Evolutionary conservation across 805 yeast genomes (phyloP).

Genomic region (Ogataea ganodermae): DNA sequence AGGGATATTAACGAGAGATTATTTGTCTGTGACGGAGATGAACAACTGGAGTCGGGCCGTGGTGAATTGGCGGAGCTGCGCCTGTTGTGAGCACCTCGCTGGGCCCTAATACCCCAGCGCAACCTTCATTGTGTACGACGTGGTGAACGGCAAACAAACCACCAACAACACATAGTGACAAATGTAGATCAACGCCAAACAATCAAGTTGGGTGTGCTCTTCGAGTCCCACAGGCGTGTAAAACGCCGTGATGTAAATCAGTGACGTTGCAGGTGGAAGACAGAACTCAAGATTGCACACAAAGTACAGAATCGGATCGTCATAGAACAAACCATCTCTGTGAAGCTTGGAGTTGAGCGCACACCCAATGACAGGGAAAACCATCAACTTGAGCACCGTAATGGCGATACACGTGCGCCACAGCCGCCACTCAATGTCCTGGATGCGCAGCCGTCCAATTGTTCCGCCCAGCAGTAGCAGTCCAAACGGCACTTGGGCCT

Average conservation of each 20-base stretch:
- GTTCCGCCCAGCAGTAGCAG: slow-evolving; percentile 83
- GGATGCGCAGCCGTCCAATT: slow-evolving; percentile 69
- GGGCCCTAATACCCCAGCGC: slow-evolving; percentile 39
- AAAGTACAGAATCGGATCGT: slow-evolving; percentile 63
- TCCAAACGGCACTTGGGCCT: slow-evolving; percentile 88
- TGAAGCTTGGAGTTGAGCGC: slow-evolving; percentile 63
- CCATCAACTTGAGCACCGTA: slow-evolving; percentile 56
- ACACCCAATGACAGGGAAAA: slow-evolving; percentile 80
- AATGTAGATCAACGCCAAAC: slow-evolving; percentile 74
- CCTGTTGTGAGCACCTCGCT: too few species aligned
- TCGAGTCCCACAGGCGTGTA: slow-evolving; percentile 65
- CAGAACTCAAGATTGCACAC: slow-evolving; percentile 75
- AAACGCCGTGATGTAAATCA: slow-evolving; percentile 85
- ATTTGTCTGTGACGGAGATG: too few species aligned
- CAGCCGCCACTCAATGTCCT: slow-evolving; percentile 65
- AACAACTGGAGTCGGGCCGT: too few species aligned
- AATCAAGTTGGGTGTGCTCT: slow-evolving; percentile 73
- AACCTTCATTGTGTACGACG: slow-evolving; percentile 65
- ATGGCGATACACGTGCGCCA: slow-evolving; percentile 65
- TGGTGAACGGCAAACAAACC: slow-evolving; percentile 71
- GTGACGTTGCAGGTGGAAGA: slow-evolving; percentile 85
- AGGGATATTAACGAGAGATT: too few species aligned
- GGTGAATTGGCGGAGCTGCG: too few species aligned
- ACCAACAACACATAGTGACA: slow-evolving; percentile 70
- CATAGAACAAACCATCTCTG: slow-evolving; percentile 62